Evolutionary conservation across 768 basidiomycete genomes (phyloP).

Genomic region (Xanthoconium stramineum): DNA sequence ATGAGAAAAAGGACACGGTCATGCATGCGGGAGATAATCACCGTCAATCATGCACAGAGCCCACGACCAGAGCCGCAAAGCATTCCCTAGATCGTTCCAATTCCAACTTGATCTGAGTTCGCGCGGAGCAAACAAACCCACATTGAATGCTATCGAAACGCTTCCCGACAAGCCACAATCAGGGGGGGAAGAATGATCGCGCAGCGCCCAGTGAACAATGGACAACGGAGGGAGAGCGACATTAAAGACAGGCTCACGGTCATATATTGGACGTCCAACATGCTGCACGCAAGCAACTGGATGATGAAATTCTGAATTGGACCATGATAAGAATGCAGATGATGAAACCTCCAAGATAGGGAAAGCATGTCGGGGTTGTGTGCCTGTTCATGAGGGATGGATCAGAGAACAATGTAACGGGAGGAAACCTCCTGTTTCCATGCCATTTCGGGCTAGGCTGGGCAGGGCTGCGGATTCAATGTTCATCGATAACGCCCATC

Average conservation of each 20-base stretch:
- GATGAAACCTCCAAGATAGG: constrained; percentile 3
- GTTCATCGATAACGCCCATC: constrained; percentile 14
- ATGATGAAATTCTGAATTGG: constrained; percentile 15
- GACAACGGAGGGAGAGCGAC: neutral
- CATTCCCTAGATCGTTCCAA: constrained; percentile 3
- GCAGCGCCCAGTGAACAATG: neutral
- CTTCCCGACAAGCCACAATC: constrained; percentile 5
- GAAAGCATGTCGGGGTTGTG: neutral
- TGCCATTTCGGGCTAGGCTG: constrained; percentile 15
- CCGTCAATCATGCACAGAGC: constrained; percentile 18
- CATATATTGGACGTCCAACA: constrained; percentile 9
- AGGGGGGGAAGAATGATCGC: neutral
- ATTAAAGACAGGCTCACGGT: constrained; percentile 7
- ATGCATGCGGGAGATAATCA: constrained; percentile 23
- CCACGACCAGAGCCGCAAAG: neutral
- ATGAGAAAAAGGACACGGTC: neutral
- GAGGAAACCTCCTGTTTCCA: constrained; percentile 15
- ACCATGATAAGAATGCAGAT: constrained; percentile 9
- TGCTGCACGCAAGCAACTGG: constrained; percentile 8
- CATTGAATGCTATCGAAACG: neutral
- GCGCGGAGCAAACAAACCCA: neutral
- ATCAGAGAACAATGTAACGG: constrained; percentile 10
- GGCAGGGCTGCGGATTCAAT: constrained; percentile 2
- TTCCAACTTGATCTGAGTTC: constrained; percentile 8
- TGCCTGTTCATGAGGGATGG: constrained; percentile 4